Base-by-base conservation (phyloP, 208 protist genomes). In the Leishmania braziliensis region DNA sequence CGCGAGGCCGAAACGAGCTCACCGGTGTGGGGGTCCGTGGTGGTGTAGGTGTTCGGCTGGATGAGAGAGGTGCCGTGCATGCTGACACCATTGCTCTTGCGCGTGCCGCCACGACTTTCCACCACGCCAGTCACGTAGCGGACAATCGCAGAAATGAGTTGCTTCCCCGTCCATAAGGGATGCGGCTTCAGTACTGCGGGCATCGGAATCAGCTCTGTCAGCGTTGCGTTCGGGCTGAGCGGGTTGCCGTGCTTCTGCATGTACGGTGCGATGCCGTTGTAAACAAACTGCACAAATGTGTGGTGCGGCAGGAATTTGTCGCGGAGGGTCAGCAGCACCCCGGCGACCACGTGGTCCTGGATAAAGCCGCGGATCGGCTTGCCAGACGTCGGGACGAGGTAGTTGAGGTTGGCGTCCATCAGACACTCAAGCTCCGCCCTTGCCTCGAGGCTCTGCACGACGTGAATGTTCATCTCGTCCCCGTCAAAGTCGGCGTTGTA, bases 401-500 rank as follows among this genome's bases (percentile, higher is more conserved):
- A 99, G 90, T 99, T 99, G 36, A 96, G 78, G 85, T 99, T 97
- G 39, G 95, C 97, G 74, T 98, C 86, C 86, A 99, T 99, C 68
- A 99, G 87, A 36, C 88, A 89, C 77, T 97, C 90, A 18, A 99
- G 93, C 93, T 99, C 99, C 39, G 98, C 93, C 72, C 95, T 90
- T 26, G 98, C 96, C 84, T 98, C 88, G 18, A 98, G 50, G 77
- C 90, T 97, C 91, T 99, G 99, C 75, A 99, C 99, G 9, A 99
- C 95, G 89, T 99, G 99, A 48, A 99, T 85, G 95, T 99, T 99
- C 98, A 99, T 99, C 90, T 99, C 99, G 92, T 99, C 99, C 48
- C 99, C 99, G 94, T 99, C 99, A 89, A 99, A 99, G 94, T 99
- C 99, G 18, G 99, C 99, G 89, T 99, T 99, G 93, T 99, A 99